Percentiles rank a stretch among this genome's conserved stretches.
These are phyloP conservation scores for Podila epicladia DNA, from an alignment of 192 early-diverging fungal genomes.

Conservation along the genomic window DNA sequence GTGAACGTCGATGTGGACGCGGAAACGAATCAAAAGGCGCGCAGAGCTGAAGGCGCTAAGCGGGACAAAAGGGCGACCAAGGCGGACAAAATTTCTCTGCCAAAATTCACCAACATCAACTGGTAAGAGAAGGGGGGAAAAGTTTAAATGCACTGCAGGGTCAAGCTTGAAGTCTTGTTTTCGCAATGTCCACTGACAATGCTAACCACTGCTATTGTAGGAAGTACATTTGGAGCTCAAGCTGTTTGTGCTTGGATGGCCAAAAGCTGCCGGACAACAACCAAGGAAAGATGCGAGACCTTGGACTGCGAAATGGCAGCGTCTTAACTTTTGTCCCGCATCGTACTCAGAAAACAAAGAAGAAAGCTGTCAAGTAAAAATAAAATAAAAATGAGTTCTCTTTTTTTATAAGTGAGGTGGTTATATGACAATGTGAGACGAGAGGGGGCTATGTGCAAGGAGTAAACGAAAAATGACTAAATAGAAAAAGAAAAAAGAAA, in stretches of 20 bases:
- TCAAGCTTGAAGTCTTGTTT: background rate
- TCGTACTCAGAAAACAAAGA: background rate
- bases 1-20: background rate
- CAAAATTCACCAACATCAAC: background rate
- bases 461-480: background rate
- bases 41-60: background rate
- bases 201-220: background rate
- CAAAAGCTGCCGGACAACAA: background rate
- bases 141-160: background rate
- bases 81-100: background rate
- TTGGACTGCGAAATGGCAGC: background rate
- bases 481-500: background rate
- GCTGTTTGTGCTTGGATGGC: background rate
- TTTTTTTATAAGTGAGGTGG: too few relatives aligned
- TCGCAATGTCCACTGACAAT: background rate
- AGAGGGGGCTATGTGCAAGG: too few relatives aligned
- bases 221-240: constrained; percentile 1
- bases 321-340: background rate
- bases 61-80: background rate
- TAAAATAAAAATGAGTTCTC: too few relatives aligned
- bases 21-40: background rate
- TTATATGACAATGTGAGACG: too few relatives aligned
- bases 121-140: background rate
- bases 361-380: background rate
- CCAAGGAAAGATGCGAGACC: background rate